Evolutionary conservation across 2,329 filamentous ascomycete genomes (phyloP).

Genomic region (Exophiala xenobiotica): DNA sequence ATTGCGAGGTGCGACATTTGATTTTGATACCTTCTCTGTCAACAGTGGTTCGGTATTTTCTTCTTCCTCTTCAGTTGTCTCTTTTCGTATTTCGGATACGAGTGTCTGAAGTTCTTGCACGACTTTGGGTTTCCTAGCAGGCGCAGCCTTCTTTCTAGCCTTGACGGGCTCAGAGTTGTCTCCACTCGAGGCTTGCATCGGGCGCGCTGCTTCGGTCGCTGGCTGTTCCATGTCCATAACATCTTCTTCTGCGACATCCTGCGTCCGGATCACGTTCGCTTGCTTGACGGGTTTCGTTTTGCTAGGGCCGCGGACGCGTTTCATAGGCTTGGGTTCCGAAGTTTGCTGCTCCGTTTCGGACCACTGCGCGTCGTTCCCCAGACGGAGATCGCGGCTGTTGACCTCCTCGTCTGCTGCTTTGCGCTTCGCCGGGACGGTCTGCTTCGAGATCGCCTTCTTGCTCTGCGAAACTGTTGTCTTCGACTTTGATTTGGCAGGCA

Average conservation of each 20-base stretch:
- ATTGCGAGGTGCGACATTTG: slow-evolving; percentile 23
- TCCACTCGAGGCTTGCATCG: not conserved
- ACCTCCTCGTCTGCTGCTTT: slow-evolving; percentile 43
- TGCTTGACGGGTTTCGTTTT: slow-evolving; percentile 32
- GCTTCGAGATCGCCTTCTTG: slow-evolving; percentile 49
- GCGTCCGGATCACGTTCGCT: slow-evolving; percentile 29
- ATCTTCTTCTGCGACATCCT: not conserved
- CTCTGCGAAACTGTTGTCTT: slow-evolving; percentile 39
- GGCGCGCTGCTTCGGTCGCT: not conserved
- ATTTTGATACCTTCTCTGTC: slow-evolving; percentile 4
- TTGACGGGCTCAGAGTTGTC: slow-evolving; percentile 1
- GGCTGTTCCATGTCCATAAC: not conserved
- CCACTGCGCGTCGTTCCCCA: slow-evolving; percentile 38
- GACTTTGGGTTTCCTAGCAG: slow-evolving; percentile 7
- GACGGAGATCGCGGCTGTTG: too few relatives aligned
- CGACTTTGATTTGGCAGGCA: slow-evolving; percentile 37
- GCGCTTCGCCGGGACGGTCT: slow-evolving; percentile 32
- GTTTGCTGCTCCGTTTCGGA: slow-evolving; percentile 35
- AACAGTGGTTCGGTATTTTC: not conserved
- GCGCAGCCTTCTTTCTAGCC: slow-evolving; percentile 4
- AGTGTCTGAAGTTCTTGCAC: not conserved
- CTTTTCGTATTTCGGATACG: slow-evolving; percentile 4
- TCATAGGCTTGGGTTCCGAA: slow-evolving; percentile 16
- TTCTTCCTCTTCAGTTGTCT: slow-evolving; percentile 6
- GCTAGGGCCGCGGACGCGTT: not conserved